Base-by-base conservation (phyloP, 441 rosid genomes). In the Gossypium davidsonii region DNA sequence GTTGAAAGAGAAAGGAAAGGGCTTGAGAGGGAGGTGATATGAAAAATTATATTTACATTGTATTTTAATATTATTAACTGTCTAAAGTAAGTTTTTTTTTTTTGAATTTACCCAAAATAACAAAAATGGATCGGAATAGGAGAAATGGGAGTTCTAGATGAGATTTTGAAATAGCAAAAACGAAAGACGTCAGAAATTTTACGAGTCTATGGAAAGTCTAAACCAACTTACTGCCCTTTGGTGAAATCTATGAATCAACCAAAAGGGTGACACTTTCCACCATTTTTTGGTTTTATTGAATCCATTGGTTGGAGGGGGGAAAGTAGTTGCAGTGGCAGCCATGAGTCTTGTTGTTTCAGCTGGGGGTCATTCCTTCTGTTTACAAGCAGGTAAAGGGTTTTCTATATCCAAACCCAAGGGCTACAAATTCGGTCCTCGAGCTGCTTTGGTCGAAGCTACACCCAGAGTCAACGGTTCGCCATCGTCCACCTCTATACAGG, bases 391-490 rank as follows among this genome's bases (percentile, higher is more conserved):
- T 9, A 46, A 69, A 10, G 12, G 64, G 51, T 28, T 73, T 37
- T 18, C 76, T 11, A 11, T 73, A 8, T 46, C 76, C 3, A 65
- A 68, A 46, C 6, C 52, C 15, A 34, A 65, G 15, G 0, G 44
- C 1, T 7, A 10, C n/a, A 71, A 58, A 60, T 59, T 59, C 67
- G 10, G 70, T 0, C 11, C 72, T 0, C 80, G 85, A 71, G 87
- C 89, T 25, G 90, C 92, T 73, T 74, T 88, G 9, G 86, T 85
- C 9, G 85, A 86, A 67, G 83, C 93, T 14, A 65, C 79, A 9
- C 84, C 82, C 14, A 56, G 11, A 14, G 77, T 62, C 39, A 79
- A 75, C 37, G 82, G 78, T 59, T 73, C 78, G 8, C 75, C 73
- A 34, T 74, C 75, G 52, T 78, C 75, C 44, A 9, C 55, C 17